Conservation (phyloP, 805 yeast genomes). For the Kluyveromyces wickerhamii region DNA sequence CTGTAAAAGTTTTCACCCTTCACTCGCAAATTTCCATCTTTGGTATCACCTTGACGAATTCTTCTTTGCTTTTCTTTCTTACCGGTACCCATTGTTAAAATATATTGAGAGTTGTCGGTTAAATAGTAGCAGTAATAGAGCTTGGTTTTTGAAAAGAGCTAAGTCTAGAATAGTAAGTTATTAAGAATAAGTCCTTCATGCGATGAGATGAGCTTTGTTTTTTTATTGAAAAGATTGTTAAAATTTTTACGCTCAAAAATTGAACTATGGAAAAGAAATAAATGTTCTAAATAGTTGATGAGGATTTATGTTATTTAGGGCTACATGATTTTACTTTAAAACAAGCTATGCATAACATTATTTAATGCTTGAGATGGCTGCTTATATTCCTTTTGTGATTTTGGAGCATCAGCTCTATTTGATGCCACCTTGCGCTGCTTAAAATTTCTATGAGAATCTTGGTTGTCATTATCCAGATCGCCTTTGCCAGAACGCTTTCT, state of each 20-base stretch:
- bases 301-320: too few species aligned
- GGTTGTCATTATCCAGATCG: conserved; percentile 18
- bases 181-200: too few species aligned
- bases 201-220: conserved; percentile 20
- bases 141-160: too few species aligned
- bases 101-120: too few species aligned
- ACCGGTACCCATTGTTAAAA: conserved; percentile 69
- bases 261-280: conserved; percentile 3
- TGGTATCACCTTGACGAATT: conserved; percentile 67
- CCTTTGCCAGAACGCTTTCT: conserved; percentile 23
- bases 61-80: conserved; percentile 90
- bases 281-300: background rate
- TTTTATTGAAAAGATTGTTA: conserved; percentile 7
- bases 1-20: conserved; percentile 96
- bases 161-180: too few species aligned
- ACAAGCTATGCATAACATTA: conserved; percentile 45
- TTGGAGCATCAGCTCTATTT: conserved; percentile 55
- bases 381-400: conserved; percentile 33
- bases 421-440: conserved; percentile 64
- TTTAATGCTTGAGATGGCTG: conserved; percentile 33
- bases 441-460: conserved; percentile 43
- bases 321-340: conserved; percentile 26
- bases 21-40: conserved; percentile 86
- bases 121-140: too few species aligned
- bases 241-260: background rate